Evolutionary conservation across 2,329 filamentous ascomycete species (phyloP).

Genomic region (Shiraia sp.): DNA sequence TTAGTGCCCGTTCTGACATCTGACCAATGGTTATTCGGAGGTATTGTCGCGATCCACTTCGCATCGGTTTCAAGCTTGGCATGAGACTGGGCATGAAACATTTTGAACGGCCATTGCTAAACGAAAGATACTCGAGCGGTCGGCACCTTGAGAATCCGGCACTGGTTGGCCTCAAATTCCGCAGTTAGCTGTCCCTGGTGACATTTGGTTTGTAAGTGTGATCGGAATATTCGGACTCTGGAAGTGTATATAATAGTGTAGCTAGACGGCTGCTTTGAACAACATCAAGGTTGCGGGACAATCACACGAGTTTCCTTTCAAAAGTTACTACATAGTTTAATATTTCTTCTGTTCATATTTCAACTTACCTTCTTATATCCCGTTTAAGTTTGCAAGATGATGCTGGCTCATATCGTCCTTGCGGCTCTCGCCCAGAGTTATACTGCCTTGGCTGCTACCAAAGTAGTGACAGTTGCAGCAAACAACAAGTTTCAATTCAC

Average conservation of each 20-base stretch:
- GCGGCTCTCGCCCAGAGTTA: conserved; percentile 29
- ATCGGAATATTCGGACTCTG: no score
- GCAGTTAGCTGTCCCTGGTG: background rate
- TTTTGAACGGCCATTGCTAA: conserved; percentile 1
- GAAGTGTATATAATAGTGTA: no score
- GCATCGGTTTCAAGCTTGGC: conserved; percentile 12
- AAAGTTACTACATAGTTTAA: background rate
- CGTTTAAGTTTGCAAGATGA: conserved; percentile 17
- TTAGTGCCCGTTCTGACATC: no score
- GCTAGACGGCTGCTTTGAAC: no score
- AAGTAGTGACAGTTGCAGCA: conserved; percentile 35
- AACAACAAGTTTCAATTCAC: conserved; percentile 38
- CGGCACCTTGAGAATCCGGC: conserved; percentile 4
- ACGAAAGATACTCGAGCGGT: background rate
- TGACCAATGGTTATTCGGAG: no score
- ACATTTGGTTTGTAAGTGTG: no score
- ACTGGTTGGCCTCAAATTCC: conserved; percentile 3
- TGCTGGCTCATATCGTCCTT: conserved; percentile 23
- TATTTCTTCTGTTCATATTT: background rate
- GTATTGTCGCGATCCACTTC: background rate
- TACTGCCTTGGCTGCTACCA: conserved; percentile 30
- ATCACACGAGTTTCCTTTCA: background rate
- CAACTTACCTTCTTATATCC: conserved; percentile 6
- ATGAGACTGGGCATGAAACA: conserved; percentile 15
- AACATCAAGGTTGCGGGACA: no score